Base-by-base conservation (phyloP, 164 flowering plant genomes). In the Liquidambar formosana region DNA sequence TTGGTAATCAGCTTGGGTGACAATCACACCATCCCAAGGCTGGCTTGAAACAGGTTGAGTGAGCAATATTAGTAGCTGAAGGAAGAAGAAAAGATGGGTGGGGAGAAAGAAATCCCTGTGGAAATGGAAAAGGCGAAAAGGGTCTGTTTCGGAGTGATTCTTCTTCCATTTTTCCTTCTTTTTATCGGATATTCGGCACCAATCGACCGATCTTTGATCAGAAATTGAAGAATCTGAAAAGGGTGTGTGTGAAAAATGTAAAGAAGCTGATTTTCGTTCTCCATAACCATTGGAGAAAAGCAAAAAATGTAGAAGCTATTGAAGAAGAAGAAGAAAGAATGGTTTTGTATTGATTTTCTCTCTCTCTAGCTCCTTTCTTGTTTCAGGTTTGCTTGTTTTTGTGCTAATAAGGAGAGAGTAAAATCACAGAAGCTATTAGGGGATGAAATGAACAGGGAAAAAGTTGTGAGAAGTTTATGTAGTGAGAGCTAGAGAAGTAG, bases 1-100 rank as follows among this genome's bases (percentile, higher is more conserved):
- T 64, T 78, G 78, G 18, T 46, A 80, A 58, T 82, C 85, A 4
- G 77, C 79, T 66, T 73, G 61, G 5, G 80, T 82, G 27, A 82
- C 77, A 28, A 82, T 69, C 13, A 80, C 63, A 10, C 85, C 83
- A 63, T 80, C 85, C 83, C 83, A 67, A 12, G 12, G 57, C 41
- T 72, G 72, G 58, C 76, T 28, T 18, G 71, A 68, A 52, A 69
- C 80, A 26, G 80, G 78, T 1, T 33, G 49, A 28, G 65, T 18
- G n/a, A 25, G 54, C 45, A 33, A 54, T 44, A 75, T 12, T 18
- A 73, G 28, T 12, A 75, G 63, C 45, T 69, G 69, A 58, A 75
- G 56, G 47, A 62, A n/a, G 61, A 65, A 51, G 27, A 59, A 38
- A 25, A 62, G 21, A n/a, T n/a, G n/a, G n/a, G n/a, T n/a, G n/a